A percentile compares a stretch with the other conserved stretches of the same genome.
Conservation (phyloP, 352 stramenopile species). For the Phytophthora pistaciae region DNA sequence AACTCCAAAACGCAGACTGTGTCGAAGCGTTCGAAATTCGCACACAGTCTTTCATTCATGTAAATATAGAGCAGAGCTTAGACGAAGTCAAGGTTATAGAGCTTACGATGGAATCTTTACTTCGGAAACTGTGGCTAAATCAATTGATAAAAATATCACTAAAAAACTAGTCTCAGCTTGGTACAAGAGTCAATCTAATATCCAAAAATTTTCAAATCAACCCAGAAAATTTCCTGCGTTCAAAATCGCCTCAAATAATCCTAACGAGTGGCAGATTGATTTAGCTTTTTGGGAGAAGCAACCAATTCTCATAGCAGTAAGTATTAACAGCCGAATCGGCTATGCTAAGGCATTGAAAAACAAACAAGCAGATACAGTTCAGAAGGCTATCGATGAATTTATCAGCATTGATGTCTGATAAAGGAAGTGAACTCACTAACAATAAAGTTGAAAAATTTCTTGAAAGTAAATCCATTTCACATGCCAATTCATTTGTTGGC, state of each 20-base stretch:
- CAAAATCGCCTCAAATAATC: neutral
- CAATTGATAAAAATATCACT: neutral
- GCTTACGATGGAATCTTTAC: no score
- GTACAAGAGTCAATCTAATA: neutral
- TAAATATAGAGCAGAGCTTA: slow-evolving; percentile 2
- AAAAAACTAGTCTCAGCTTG: neutral
- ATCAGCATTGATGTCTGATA: slow-evolving; percentile 28
- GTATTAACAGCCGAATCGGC: neutral
- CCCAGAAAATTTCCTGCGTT: neutral
- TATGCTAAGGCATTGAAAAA: neutral
- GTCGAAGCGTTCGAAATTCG: no score
- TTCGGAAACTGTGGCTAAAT: no score
- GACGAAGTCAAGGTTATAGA: no score
- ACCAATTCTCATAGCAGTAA: neutral
- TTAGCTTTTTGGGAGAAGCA: neutral
- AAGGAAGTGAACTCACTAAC: slow-evolving; percentile 29
- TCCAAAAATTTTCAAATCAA: neutral
- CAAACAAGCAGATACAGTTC: neutral
- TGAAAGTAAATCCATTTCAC: slow-evolving; percentile 25
- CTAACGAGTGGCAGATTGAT: neutral
- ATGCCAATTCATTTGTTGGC: slow-evolving; percentile 27
- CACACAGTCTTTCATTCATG: neutral
- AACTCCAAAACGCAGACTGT: slow-evolving; percentile 4
- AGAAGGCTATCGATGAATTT: neutral
- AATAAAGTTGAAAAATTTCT: slow-evolving; percentile 14